Evolutionary conservation across 768 basidiomycete genomes (phyloP).

Genomic region (Ephemerocybe angulata): DNA sequence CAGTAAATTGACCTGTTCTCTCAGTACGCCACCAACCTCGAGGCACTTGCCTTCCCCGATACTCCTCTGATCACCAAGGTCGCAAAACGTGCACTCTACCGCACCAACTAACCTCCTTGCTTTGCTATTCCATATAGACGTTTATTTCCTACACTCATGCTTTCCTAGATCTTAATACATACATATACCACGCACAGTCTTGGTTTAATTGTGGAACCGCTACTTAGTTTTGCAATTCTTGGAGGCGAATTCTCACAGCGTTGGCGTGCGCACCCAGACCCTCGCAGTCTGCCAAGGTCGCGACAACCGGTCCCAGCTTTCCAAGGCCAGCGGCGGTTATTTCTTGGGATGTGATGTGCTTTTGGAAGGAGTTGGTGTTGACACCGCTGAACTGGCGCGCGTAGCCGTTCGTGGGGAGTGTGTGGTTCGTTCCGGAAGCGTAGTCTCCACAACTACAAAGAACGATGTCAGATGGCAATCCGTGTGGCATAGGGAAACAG

Average conservation of each 20-base stretch:
- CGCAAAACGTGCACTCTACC: slow-evolving; percentile 88
- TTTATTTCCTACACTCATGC: slow-evolving; percentile 21
- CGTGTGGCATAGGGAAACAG: neutral
- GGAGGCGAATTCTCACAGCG: slow-evolving; percentile 84
- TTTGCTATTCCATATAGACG: slow-evolving; percentile 14
- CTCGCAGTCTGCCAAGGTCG: slow-evolving; percentile 90
- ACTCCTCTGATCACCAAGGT: slow-evolving; percentile 89
- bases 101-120: slow-evolving; percentile 60
- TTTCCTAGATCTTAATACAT: slow-evolving; percentile 28
- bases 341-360: slow-evolving; percentile 97
- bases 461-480: slow-evolving; percentile 7
- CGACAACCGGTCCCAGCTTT: slow-evolving; percentile 81
- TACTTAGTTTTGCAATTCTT: slow-evolving; percentile 12
- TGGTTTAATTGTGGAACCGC: slow-evolving; percentile 1
- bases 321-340: slow-evolving; percentile 75
- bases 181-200: slow-evolving; percentile 11
- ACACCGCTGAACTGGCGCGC: slow-evolving; percentile 98
- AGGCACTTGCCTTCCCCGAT: slow-evolving; percentile 91
- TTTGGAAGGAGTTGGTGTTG: slow-evolving; percentile 96
- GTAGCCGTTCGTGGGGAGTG: slow-evolving; percentile 93
- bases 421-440: slow-evolving; percentile 98
- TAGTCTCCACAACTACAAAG: slow-evolving; percentile 88
- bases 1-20: neutral
- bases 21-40: slow-evolving; percentile 88
- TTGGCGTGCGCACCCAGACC: slow-evolving; percentile 94